Evolutionary conservation across 371 early-diverging fungal genomes (phyloP).

Genomic region (Mucor plumbeus): DNA sequence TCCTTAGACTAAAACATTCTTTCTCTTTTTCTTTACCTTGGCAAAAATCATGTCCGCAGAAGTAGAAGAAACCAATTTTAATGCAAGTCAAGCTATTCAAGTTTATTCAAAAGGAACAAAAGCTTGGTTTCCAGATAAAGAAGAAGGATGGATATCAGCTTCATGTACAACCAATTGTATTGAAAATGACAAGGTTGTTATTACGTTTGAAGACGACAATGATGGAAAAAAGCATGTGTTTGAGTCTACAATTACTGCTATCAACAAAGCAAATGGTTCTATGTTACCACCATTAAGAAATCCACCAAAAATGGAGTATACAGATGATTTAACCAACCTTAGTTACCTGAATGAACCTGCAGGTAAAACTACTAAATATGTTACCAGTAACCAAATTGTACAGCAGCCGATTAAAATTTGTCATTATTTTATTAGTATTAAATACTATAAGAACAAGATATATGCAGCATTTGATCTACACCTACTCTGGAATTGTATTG

Average conservation of each 20-base stretch:
- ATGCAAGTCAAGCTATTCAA: constrained; percentile 38
- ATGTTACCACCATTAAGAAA: constrained; percentile 89
- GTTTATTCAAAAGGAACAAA: constrained; percentile 72
- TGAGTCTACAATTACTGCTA: constrained; percentile 71
- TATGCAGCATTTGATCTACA: constrained; percentile 92
- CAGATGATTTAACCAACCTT: constrained; percentile 90
- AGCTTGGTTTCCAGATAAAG: constrained; percentile 89
- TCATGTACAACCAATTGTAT: constrained; percentile 59
- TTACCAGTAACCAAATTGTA: too few species aligned
- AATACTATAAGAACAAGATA: constrained; percentile 90
- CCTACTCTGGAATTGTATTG: constrained; percentile 98
- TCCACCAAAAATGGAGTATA: constrained; percentile 86
- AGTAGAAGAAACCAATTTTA: not conserved
- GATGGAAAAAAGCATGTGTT: constrained; percentile 69
- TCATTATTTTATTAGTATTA: constrained; percentile 58
- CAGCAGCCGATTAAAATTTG: not conserved
- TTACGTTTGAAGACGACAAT: constrained; percentile 66
- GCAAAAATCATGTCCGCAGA: not conserved
- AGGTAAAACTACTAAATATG: constrained; percentile 48
- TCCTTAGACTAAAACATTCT: not conserved
- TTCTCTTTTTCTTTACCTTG: not conserved
- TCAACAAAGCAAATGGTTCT: constrained; percentile 64
- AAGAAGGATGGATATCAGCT: constrained; percentile 87
- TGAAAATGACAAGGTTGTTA: constrained; percentile 54
- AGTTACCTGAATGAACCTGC: constrained; percentile 92